A percentile compares a stretch with the other conserved stretches of the same genome.
These are phyloP conservation scores for Ostreobium quekettii DNA, from an alignment of 139 green algal genomes.

Conservation along the genomic window DNA sequence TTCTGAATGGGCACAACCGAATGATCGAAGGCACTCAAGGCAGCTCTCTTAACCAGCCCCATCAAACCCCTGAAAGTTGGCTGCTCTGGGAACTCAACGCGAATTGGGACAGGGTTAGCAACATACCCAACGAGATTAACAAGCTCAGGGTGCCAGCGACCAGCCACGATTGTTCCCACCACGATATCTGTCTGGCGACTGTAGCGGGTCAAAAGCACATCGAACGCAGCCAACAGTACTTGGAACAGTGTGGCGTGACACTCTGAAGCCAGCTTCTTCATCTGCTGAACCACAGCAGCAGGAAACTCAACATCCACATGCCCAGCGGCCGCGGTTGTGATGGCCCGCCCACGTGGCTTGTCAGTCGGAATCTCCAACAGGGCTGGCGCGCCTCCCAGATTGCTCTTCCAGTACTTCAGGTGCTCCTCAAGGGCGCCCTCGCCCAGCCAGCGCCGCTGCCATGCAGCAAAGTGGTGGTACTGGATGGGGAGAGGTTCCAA, in stretches of 20 bases:
- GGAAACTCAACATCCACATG: too few relatives aligned
- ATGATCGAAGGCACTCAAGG: not conserved
- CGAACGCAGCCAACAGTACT: not conserved
- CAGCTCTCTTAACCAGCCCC: not conserved
- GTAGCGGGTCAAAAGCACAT: constrained; percentile 13
- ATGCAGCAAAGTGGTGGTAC: not conserved
- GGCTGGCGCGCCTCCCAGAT: not conserved
- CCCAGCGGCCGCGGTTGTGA: not conserved
- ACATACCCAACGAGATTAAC: constrained; percentile 5
- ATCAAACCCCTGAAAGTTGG: constrained; percentile 1
- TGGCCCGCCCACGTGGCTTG: not conserved
- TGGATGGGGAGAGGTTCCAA: not conserved
- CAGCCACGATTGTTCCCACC: not conserved
- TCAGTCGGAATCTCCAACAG: not conserved
- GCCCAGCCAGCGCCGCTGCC: not conserved
- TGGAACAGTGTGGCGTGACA: not conserved
- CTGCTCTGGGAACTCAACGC: not conserved
- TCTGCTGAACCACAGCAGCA: not conserved
- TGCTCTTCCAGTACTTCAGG: not conserved
- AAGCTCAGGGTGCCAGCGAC: not conserved
- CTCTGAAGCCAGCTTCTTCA: not conserved
- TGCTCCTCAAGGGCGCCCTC: not conserved
- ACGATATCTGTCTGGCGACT: constrained; percentile 19
- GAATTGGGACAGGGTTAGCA: constrained; percentile 1
- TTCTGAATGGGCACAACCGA: not conserved